Evolutionary conservation across 805 yeast species (phyloP).

Genomic region (Saccharomycopsis schoenii): DNA sequence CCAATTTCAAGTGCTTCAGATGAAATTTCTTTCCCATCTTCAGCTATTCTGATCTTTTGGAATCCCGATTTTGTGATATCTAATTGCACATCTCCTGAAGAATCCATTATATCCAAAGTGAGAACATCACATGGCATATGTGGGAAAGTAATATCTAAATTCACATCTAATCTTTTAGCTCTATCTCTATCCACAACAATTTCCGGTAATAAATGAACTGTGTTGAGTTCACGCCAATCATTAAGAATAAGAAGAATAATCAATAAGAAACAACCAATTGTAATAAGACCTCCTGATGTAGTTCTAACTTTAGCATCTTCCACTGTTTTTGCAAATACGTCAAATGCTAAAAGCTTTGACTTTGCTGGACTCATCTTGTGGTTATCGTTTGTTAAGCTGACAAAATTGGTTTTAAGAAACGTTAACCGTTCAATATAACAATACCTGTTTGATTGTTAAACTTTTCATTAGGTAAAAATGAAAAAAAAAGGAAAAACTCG

Average conservation of each 20-base stretch:
- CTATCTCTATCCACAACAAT: conserved; percentile 81
- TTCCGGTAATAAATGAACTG: conserved; percentile 65
- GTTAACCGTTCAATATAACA: too few species aligned
- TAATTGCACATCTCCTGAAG: conserved; percentile 72
- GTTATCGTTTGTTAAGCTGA: not conserved
- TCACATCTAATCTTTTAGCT: conserved; percentile 64
- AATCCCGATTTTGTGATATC: conserved; percentile 67
- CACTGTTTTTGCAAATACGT: conserved; percentile 89
- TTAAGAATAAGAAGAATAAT: conserved; percentile 53
- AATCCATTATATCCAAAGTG: conserved; percentile 80
- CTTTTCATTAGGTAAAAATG: not conserved
- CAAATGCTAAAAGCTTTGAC: conserved; percentile 43
- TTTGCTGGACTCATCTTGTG: conserved; percentile 6
- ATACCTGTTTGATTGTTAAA: too few species aligned
- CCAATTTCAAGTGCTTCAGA: conserved; percentile 33
- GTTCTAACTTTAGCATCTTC: conserved; percentile 90
- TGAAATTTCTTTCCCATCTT: conserved; percentile 39
- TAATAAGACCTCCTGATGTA: conserved; percentile 81
- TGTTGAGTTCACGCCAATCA: conserved; percentile 70
- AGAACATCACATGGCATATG: conserved; percentile 76
- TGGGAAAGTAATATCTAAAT: conserved; percentile 76
- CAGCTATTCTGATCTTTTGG: conserved; percentile 52
- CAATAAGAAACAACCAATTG: conserved; percentile 55
- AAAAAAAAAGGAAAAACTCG: not conserved
- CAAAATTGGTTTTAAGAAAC: not conserved